phyloP scores from a whole-genome alignment of 257 asterid genomes.

The Buddleja alternifolia region DNA sequence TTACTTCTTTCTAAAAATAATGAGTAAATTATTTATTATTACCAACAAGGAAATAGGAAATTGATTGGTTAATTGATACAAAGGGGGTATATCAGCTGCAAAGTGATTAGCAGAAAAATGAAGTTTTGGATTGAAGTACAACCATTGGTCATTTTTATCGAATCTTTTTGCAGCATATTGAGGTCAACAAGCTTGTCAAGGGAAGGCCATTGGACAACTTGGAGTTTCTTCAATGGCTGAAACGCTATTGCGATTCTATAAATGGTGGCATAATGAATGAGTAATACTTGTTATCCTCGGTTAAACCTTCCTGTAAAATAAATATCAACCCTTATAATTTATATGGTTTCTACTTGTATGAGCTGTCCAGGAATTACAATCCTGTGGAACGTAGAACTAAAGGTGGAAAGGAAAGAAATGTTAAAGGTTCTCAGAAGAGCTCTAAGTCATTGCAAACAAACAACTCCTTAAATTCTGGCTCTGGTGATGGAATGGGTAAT shows the following conservation, averaged over 20 bases:
- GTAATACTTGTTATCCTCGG: constrained; percentile 37
- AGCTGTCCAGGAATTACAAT: constrained; percentile 58
- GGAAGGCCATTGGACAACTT: constrained; percentile 78
- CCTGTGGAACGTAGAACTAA: constrained; percentile 72
- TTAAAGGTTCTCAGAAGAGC: constrained; percentile 51
- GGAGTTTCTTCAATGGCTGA: constrained; percentile 84
- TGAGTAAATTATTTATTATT: no score
- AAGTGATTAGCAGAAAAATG: no score
- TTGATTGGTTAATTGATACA: no score
- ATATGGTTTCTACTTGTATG: constrained; percentile 21
- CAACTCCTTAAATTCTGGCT: constrained; percentile 40
- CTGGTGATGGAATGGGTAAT: constrained; percentile 41
- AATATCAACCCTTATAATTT: neutral
- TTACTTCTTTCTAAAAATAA: no score
- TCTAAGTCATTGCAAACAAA: constrained; percentile 62
- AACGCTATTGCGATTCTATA: constrained; percentile 74
- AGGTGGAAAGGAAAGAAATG: constrained; percentile 59
- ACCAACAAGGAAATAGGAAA: no score
- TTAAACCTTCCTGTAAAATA: neutral
- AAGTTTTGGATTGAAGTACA: neutral
- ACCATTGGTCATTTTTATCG: neutral
- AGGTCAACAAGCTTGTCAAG: constrained; percentile 75
- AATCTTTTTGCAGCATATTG: constrained; percentile 62
- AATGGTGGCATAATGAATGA: constrained; percentile 75
- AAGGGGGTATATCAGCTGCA: no score